Percentiles rank a stretch among this genome's conserved stretches.
Conservation (phyloP, 1,284 basidiomycete genomes). For the Malassezia sp. region DNA sequence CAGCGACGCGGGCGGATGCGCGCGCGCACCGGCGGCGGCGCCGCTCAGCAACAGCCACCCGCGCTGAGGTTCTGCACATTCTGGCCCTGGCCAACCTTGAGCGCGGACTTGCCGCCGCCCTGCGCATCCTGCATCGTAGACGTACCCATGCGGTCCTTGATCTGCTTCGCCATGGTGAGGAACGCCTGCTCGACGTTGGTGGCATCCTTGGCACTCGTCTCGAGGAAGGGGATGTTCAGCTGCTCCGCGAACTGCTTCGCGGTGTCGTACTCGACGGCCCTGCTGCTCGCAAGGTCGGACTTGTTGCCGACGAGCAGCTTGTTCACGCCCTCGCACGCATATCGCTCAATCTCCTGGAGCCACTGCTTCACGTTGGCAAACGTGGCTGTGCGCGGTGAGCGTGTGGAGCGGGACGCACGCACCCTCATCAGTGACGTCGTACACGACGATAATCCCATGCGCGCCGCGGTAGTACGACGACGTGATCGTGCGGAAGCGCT, state of each 20-base stretch:
- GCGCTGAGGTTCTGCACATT: constrained; percentile 31
- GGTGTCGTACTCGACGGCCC: constrained; percentile 92
- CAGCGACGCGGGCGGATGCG: no score
- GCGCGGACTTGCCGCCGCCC: constrained; percentile 35
- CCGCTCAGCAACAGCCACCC: constrained; percentile 39
- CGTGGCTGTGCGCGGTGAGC: constrained; percentile 56
- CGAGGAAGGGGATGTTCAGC: constrained; percentile 48
- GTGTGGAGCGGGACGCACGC: neutral
- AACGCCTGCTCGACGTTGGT: constrained; percentile 51
- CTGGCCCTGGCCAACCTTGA: constrained; percentile 45
- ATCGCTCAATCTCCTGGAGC: constrained; percentile 98
- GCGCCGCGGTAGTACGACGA: constrained; percentile 84
- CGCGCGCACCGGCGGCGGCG: neutral
- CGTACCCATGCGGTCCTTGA: constrained; percentile 47
- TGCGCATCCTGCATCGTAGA: constrained; percentile 34
- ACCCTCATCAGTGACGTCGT: constrained; percentile 80
- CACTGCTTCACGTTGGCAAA: constrained; percentile 99
- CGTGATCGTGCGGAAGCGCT: constrained; percentile 63
- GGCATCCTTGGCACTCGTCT: constrained; percentile 50
- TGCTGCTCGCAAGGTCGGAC: constrained; percentile 92
- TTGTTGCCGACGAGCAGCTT: constrained; percentile 97
- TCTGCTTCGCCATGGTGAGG: constrained; percentile 50
- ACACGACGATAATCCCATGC: constrained; percentile 91
- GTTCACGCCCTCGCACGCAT: constrained; percentile 97
- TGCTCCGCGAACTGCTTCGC: constrained; percentile 61